These are phyloP conservation scores for Phlegmacium glaucopus DNA, from an alignment of 768 basidiomycete species.

Conservation along the genomic window DNA sequence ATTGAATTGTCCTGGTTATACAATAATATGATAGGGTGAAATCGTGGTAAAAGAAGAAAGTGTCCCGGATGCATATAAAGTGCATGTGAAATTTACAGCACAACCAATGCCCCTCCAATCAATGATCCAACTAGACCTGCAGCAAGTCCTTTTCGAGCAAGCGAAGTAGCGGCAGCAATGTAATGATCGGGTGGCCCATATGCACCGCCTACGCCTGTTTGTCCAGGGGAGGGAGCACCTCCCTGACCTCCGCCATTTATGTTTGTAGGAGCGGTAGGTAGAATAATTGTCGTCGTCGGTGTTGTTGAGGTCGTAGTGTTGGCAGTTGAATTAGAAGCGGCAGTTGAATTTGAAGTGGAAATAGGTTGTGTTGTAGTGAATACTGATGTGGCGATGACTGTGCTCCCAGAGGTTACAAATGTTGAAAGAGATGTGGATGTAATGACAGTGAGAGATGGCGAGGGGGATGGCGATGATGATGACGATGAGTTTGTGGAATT, in stretches of 20 bases:
- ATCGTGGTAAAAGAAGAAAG: conserved; percentile 4
- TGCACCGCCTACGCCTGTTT: conserved; percentile 41
- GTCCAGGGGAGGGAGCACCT: conserved; percentile 63
- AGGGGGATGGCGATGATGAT: not conserved
- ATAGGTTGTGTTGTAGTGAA: conserved; percentile 41
- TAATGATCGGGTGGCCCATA: conserved; percentile 70
- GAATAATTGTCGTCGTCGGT: conserved; percentile 19
- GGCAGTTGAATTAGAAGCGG: conserved; percentile 20
- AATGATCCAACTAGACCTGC: conserved; percentile 42
- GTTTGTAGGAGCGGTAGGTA: conserved; percentile 58
- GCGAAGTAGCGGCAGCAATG: conserved; percentile 51
- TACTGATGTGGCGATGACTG: conserved; percentile 38
- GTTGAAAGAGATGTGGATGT: conserved; percentile 39
- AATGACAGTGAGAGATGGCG: conserved; percentile 30
- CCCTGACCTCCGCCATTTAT: conserved; percentile 51
- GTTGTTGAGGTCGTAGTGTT: conserved; percentile 35
- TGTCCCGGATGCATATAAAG: conserved; percentile 17
- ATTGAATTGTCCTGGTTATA: not conserved
- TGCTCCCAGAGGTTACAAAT: conserved; percentile 33
- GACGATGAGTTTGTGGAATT: not conserved
- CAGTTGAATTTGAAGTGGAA: conserved; percentile 14
- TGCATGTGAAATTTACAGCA: conserved; percentile 31
- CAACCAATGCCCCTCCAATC: conserved; percentile 46
- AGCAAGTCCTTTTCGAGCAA: conserved; percentile 42
- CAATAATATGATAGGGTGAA: not conserved